Base-by-base conservation (phyloP, 495 filamentous ascomycete genomes). In the Tuber borchii region DNA sequence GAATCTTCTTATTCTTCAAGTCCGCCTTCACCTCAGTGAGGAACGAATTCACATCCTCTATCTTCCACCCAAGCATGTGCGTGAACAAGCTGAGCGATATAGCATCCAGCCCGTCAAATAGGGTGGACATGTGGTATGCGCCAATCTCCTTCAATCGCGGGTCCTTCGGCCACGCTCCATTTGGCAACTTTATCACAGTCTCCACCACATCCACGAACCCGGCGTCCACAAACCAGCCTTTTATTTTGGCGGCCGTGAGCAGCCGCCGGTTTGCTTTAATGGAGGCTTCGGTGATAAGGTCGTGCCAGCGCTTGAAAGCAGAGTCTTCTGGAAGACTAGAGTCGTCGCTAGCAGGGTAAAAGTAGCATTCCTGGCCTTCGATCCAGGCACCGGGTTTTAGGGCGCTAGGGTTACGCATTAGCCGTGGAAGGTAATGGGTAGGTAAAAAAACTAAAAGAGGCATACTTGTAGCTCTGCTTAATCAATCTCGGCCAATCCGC, bases 291-390 rank as follows among this genome's bases (percentile, higher is more conserved):
- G 75, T 45, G 48, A 81, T 73, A 34, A 68, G 46, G 19, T 46
- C 44, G 4, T 71, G 78, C 79, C 73, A 82, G n/a, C 51, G 73
- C n/a, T 69, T 71, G 31, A 82, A 75, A 17, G 80, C 73, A 1
- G 79, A 79, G 8, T 78, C 71, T 1, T 39, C 68, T 1, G 43
- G 39, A 1, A 79, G 37, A 10, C 84, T 81, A n/a, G 74, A 80
- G 70, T 87, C 86, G 72, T 86, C 84, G 37, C 82, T 85, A 73
- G 90, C 86, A 69, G 88, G 85, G 17, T 83, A 80, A 74, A 90
- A 84, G 70, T 87, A 85, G 9, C 56, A 65, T 8, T 90, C 87
- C 56, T 89, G 86, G 37, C 90, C 85, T 82, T 92, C 91, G 74
- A 89, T 83, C 75, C 86, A 90, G 44, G 89, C 90, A 26, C 88